Evolutionary conservation across 805 yeast genomes (phyloP), one percentile per base, ranked within the genome.

Genomic region (Cyberlindnera sargentensis): DNA sequence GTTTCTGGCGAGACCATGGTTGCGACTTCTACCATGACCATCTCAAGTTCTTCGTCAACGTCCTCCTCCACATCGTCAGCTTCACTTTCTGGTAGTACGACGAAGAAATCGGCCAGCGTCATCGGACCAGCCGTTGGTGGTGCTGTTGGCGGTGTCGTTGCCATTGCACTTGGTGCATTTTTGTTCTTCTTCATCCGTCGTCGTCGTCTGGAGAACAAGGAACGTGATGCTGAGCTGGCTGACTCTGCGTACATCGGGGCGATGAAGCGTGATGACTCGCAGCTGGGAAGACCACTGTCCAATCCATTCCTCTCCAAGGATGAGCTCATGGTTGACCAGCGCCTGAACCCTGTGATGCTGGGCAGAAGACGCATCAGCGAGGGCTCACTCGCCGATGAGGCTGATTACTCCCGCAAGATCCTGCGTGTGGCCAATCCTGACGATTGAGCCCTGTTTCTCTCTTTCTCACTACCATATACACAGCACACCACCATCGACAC

Each of bases 391-490:
- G 90, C 95, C 8, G 95, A 88, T 61, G 95, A 84, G 48, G 78
- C 86, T 4, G 93, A 86, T 61, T 85, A 82, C 64, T 73, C 85
- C 40, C 71, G 89, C 58, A 87, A 87, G 66, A 80, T 86, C 20
- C 69, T 90, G 38, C 82, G 88, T 47, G 95, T 90, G 9, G 90
- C 95, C 31, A 90, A 90, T 57, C 96, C 96, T 1, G 95, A 87
- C 61, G 80, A 74, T 50, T 26, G 37, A 35, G 34, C 11, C 15
- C 34, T 6, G 11, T 11, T 29, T 30, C 20, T 30, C 28, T 39
- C 34, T 8, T 8, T 31, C 15, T 8, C 34, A 5, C 34, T 4
- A 31, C 11, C 11, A 8, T 8, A n/a, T 20, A 9, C 20, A n/a
- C 34, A 20, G n/a, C 34, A 15, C 34, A 20, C 34, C 34, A 20